A percentile compares a stretch with the other conserved stretches of the same genome.
phyloP scores from a whole-genome alignment of 495 filamentous ascomycete species.

The Thozetella sp. region DNA sequence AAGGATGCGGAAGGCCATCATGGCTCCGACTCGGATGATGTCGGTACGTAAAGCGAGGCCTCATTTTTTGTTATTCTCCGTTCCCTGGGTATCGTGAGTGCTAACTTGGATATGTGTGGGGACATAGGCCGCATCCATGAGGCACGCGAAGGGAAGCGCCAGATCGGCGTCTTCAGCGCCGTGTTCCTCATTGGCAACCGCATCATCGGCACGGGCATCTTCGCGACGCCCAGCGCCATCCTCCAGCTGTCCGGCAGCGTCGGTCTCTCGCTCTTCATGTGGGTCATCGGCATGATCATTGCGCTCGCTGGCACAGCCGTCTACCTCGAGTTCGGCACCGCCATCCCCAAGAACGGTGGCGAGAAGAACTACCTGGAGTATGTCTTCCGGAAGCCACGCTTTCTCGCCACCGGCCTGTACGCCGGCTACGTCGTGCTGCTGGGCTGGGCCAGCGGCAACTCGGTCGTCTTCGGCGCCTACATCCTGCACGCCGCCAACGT shows the following conservation, averaged over 20 bases:
- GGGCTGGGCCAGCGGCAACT: slow-evolving; percentile 60
- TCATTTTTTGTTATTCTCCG: too few species aligned
- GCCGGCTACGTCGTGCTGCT: slow-evolving; percentile 60
- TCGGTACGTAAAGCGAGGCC: too few species aligned
- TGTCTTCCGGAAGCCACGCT: slow-evolving; percentile 64
- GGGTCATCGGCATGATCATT: slow-evolving; percentile 65
- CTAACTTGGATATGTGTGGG: background rate
- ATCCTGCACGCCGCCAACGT: slow-evolving; percentile 63
- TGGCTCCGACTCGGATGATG: background rate
- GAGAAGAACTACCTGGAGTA: slow-evolving; percentile 72
- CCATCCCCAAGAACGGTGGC: slow-evolving; percentile 55
- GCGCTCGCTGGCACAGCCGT: slow-evolving; percentile 65
- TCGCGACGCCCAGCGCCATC: slow-evolving; percentile 73
- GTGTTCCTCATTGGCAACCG: slow-evolving; percentile 52
- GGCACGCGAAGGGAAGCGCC: slow-evolving; percentile 31
- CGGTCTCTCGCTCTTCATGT: slow-evolving; percentile 66
- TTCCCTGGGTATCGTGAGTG: too few species aligned
- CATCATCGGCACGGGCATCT: slow-evolving; percentile 80
- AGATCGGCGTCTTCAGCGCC: slow-evolving; percentile 35
- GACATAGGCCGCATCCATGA: slow-evolving; percentile 18
- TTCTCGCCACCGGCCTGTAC: slow-evolving; percentile 65
- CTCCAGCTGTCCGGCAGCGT: slow-evolving; percentile 68
- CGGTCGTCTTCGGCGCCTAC: slow-evolving; percentile 71
- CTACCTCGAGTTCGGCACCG: slow-evolving; percentile 62
- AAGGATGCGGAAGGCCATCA: background rate